Conservation (phyloP, 164 flowering plant genomes). For the Vitis vinifera region ASM3070453v1 NC_081817.1:16920501-16921000, state of each 20-base stretch:
- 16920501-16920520: slow-evolving; percentile 49
- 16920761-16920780: slow-evolving; percentile 49
- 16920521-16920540: slow-evolving; percentile 14
- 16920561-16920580: slow-evolving; percentile 41
- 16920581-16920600: slow-evolving; percentile 43
- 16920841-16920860: slow-evolving; percentile 30
- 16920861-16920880: slow-evolving; percentile 47
- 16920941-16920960: slow-evolving; percentile 40
- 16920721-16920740: slow-evolving; percentile 19
- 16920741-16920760: slow-evolving; percentile 47
- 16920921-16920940: slow-evolving; percentile 42
- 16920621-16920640: not conserved
- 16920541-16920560: slow-evolving; percentile 51
- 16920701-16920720: slow-evolving; percentile 40
- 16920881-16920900: slow-evolving; percentile 49
- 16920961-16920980: slow-evolving; percentile 54
- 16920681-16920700: slow-evolving; percentile 41
- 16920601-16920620: slow-evolving; percentile 13
- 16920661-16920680: slow-evolving; percentile 40
- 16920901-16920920: slow-evolving; percentile 47
- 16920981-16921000: slow-evolving; percentile 28
- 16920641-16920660: slow-evolving; percentile 24
- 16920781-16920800: slow-evolving; percentile 58
- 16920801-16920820: slow-evolving; percentile 12
- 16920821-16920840: not conserved